Percentiles rank a stretch among this genome's conserved stretches.
Evolutionary conservation across 371 early-diverging fungal genomes (phyloP).

Genomic region (Synchytrium microbalum): DNA sequence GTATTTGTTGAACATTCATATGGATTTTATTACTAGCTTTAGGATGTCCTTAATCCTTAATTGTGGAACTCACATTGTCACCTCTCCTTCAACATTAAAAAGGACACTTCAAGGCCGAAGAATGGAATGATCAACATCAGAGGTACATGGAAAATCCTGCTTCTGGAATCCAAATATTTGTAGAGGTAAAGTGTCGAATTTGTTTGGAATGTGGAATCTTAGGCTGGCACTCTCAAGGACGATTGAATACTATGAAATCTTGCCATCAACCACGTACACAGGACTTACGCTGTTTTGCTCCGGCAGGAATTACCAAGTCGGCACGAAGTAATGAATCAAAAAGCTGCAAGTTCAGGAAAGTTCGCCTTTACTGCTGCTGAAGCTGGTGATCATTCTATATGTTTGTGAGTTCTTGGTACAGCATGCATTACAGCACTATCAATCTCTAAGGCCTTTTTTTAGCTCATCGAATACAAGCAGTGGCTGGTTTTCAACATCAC

Average conservation of each 20-base stretch:
- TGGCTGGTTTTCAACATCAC: slow-evolving; percentile 52
- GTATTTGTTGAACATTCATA: slow-evolving; percentile 40
- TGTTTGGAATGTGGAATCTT: too few species aligned
- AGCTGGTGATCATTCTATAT: slow-evolving; percentile 84
- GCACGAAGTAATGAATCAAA: slow-evolving; percentile 53
- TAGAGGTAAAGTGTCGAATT: slow-evolving; percentile 52
- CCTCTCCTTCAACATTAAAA: slow-evolving; percentile 9
- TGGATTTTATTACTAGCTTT: neutral
- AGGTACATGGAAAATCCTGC: slow-evolving; percentile 61
- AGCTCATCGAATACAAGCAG: slow-evolving; percentile 9
- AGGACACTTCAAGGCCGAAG: slow-evolving; percentile 76
- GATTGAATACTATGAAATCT: too few species aligned
- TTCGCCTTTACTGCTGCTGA: slow-evolving; percentile 84
- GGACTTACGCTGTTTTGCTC: neutral
- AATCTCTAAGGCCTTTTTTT: neutral
- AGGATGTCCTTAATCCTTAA: neutral
- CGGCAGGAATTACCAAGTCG: slow-evolving; percentile 7
- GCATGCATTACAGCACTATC: neutral
- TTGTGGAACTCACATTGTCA: slow-evolving; percentile 1
- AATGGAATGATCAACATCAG: slow-evolving; percentile 57
- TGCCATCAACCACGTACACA: neutral
- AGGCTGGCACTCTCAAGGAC: too few species aligned
- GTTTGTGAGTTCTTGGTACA: slow-evolving; percentile 42
- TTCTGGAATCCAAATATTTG: slow-evolving; percentile 63
- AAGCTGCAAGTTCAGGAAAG: slow-evolving; percentile 58